Evolutionary conservation across 2,329 filamentous ascomycete species (phyloP).

Genomic region (Blumeria graminis): DNA sequence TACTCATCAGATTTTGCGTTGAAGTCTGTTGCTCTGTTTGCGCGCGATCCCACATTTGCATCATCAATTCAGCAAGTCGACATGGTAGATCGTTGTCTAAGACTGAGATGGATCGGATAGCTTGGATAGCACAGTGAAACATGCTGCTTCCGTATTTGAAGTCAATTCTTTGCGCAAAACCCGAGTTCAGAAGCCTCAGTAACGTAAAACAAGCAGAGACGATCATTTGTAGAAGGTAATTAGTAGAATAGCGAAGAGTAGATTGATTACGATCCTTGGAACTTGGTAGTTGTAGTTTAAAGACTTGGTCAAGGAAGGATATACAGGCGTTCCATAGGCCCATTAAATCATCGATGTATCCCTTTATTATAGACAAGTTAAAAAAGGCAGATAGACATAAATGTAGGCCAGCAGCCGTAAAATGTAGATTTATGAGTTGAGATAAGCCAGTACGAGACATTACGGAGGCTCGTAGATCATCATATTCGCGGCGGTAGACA

Average conservation of each 20-base stretch:
- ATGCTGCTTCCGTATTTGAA: slow-evolving; percentile 40
- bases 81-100: slow-evolving; percentile 58
- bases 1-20: slow-evolving; percentile 19
- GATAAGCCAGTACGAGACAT: slow-evolving; percentile 30
- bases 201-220: slow-evolving; percentile 59
- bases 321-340: slow-evolving; percentile 50
- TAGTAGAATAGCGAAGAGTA: slow-evolving; percentile 41
- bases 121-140: slow-evolving; percentile 46
- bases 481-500: slow-evolving; percentile 39
- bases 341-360: slow-evolving; percentile 52
- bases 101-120: slow-evolving; percentile 49
- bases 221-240: slow-evolving; percentile 67
- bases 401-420: slow-evolving; percentile 50
- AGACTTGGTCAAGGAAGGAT: slow-evolving; percentile 35
- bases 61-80: slow-evolving; percentile 62
- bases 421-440: slow-evolving; percentile 36
- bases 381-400: slow-evolving; percentile 62
- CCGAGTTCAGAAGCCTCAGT: slow-evolving; percentile 54
- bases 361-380: slow-evolving; percentile 45
- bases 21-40: slow-evolving; percentile 16
- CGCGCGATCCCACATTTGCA: slow-evolving; percentile 56
- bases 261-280: slow-evolving; percentile 18
- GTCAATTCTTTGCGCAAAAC: slow-evolving; percentile 50
- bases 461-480: slow-evolving; percentile 36
- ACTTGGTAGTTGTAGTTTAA: slow-evolving; percentile 28